Evolutionary conservation across 2,329 filamentous ascomycete species (phyloP), one percentile per base, ranked within the genome.

Genomic region (Waltergamsia citrina): DNA sequence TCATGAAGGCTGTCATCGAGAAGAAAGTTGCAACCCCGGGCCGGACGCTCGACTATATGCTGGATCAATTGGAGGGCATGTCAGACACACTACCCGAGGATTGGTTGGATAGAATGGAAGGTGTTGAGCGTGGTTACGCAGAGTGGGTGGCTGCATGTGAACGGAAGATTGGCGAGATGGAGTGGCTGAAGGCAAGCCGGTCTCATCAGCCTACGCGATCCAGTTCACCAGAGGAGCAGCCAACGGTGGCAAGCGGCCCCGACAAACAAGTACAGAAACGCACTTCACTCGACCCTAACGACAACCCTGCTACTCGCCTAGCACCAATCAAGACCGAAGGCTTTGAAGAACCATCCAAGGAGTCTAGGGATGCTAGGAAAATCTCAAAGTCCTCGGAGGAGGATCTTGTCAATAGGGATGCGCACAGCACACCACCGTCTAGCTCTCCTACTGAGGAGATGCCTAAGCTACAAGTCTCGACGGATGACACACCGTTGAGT

Each of bases 31-130:
- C 73, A 11, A 69, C 69, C 23, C 69, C 87, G 0, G 90, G 85
- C 0, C 71, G 71, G 31, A 71, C 78, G 25, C 67, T 96, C 40
- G 92, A 98, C 53, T 74, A 70, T 33, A 86, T 95, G 72, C 69
- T 98, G 11, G 88, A 98, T 56, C 71, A 75, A 21, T 67, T 96
- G 3, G 92, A 96, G 55, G 88, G 86, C 2, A 69, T 78, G 35
- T 69, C 81, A 28, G 92, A 98, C 48, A 85, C 82, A 0, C 63
- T 98, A 8, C 92, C 92, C 0, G 83, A 93, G 26, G 54, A 64
- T 19, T 98, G 90, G 92, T 75, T 96, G 36, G 85, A 94, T 46
- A 72, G 79, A 5, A 81, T 96, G 60, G 92, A 96, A 53, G 59
- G 62, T 1, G 65, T 93, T 5, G 92, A 98, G 54, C 65, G 70